Percentiles rank a stretch among this genome's conserved stretches.
Conservation (phyloP, 148 eudicot species). For the Amaranthus cruentus region DNA sequence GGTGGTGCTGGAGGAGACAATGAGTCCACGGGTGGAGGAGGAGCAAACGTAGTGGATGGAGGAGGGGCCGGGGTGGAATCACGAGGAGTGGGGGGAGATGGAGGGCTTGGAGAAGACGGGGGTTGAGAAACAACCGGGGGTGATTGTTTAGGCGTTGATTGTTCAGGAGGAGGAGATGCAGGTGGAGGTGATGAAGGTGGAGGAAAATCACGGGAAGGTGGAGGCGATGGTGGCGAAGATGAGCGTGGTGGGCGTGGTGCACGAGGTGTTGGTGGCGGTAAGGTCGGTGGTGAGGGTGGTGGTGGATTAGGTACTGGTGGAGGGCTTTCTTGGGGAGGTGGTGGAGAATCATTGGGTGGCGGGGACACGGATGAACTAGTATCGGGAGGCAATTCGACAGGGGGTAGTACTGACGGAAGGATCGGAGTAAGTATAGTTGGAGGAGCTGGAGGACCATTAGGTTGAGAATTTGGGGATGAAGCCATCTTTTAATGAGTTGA, state of each 20-base stretch:
- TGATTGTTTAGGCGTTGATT: no score
- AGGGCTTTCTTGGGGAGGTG: conserved; percentile 15
- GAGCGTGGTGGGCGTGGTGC: no score
- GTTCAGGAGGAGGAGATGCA: no score
- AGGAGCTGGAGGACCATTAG: conserved; percentile 17
- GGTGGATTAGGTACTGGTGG: background rate
- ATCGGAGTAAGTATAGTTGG: conserved; percentile 20
- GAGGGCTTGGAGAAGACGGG: background rate
- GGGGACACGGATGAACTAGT: conserved; percentile 21
- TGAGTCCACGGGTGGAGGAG: conserved; percentile 23
- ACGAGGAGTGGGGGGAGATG: conserved; percentile 26
- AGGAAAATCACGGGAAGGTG: conserved; percentile 20
- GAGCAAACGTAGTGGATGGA: conserved; percentile 25
- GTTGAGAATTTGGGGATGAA: conserved; percentile 43
- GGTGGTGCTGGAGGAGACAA: conserved; percentile 2
- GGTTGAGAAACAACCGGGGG: no score
- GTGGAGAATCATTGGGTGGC: conserved; percentile 11
- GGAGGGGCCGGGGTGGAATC: conserved; percentile 26
- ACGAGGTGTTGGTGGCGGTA: conserved; percentile 23
- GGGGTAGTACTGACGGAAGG: conserved; percentile 18
- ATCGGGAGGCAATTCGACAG: conserved; percentile 4
- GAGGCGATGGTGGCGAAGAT: background rate
- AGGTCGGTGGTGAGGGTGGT: conserved; percentile 33
- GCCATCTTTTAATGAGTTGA: conserved; percentile 39
- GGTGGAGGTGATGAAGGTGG: conserved; percentile 21